Evolutionary conservation across 331 rosid genomes (phyloP).

Genomic region (Dryas integrifolia): DNA sequence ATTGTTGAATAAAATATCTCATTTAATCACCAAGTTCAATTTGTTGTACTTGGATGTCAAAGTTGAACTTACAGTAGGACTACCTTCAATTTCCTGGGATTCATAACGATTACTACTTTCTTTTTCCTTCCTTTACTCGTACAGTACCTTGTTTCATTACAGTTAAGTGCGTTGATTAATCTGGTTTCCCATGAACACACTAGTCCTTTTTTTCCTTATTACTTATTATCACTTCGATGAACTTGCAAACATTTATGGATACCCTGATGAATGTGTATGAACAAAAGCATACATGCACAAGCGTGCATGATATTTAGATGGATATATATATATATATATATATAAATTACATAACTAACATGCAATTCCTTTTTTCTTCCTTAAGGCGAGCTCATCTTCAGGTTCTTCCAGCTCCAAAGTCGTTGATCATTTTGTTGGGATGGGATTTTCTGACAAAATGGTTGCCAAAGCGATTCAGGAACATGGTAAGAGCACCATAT

Average conservation of each 20-base stretch:
- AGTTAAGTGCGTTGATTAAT: constrained; percentile 4
- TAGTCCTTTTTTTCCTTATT: not conserved
- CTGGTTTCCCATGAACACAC: not conserved
- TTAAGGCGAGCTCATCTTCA: constrained; percentile 61
- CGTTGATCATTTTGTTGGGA: constrained; percentile 54
- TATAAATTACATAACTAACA: constrained; percentile 26
- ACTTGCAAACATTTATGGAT: not conserved
- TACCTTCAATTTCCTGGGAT: not conserved
- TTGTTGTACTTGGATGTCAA: no score
- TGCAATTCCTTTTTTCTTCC: constrained; percentile 26
- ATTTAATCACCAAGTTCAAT: no score
- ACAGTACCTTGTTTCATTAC: not conserved
- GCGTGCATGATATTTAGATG: not conserved
- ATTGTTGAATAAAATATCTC: no score
- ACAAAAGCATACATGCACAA: no score
- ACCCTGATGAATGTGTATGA: no score
- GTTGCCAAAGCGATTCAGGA: constrained; percentile 76
- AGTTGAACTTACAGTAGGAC: no score
- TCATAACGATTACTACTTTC: not conserved
- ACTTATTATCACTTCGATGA: not conserved
- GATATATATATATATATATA: not conserved
- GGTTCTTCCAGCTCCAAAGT: constrained; percentile 67
- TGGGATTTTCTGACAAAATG: constrained; percentile 79
- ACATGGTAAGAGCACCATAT: constrained; percentile 51
- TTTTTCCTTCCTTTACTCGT: not conserved